Conservation (phyloP, 2,329 filamentous ascomycete species). For the Xenoacremonium recifei region DNA sequence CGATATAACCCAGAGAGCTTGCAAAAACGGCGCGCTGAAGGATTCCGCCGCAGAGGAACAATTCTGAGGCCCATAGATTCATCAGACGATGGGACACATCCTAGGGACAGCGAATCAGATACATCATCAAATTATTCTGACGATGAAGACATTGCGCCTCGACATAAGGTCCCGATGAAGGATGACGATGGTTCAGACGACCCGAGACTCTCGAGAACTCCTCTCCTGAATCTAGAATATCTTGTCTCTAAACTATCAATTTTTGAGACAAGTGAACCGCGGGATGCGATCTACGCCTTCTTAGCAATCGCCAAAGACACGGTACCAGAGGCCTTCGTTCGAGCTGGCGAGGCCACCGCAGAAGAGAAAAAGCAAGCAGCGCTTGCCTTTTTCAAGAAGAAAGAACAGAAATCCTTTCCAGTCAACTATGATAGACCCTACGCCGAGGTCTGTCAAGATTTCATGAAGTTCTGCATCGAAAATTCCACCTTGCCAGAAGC, state of each 20-base stretch:
- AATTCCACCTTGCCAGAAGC: background rate
- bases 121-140: background rate
- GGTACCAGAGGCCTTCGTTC: background rate
- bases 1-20: background rate
- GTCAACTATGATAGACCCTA: constrained; percentile 1
- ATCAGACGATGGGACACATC: background rate
- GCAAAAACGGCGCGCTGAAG: background rate
- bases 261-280: background rate
- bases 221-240: constrained; percentile 1
- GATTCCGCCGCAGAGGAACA: background rate
- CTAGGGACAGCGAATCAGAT: background rate
- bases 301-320: constrained; percentile 1
- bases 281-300: constrained; percentile 1
- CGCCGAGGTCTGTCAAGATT: background rate
- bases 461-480: constrained; percentile 2
- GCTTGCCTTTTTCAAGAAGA: background rate
- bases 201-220: background rate
- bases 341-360: background rate
- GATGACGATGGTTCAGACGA: background rate
- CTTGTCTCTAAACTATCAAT: constrained; percentile 1
- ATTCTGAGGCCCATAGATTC: background rate
- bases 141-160: background rate
- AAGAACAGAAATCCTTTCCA: background rate
- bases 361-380: background rate
- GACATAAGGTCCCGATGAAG: background rate